A percentile compares a stretch with the other conserved stretches of the same genome.
Conservation (phyloP, 2,329 filamentous ascomycete genomes). For the Cercospora nicotianae region DNA sequence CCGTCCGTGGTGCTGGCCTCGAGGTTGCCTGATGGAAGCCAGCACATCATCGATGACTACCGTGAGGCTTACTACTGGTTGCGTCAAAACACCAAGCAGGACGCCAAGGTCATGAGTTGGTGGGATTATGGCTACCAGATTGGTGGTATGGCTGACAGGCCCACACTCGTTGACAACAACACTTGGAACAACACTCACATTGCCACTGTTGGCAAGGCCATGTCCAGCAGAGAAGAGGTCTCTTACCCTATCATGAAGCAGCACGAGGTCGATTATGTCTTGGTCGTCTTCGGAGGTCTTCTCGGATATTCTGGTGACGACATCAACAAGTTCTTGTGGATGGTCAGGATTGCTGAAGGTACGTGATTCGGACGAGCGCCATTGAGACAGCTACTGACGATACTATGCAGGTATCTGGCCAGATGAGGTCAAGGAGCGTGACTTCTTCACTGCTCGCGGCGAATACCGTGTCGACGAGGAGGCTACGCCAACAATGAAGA, state of each 20-base stretch:
- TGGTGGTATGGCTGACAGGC: constrained; percentile 96
- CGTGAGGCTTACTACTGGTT: constrained; percentile 99
- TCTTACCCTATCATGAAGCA: constrained; percentile 98
- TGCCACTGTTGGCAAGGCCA: constrained; percentile 96
- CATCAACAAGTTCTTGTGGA: constrained; percentile 99
- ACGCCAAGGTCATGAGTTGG: constrained; percentile 99
- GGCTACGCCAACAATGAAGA: constrained; percentile 95
- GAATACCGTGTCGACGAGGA: constrained; percentile 94
- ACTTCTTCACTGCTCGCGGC: constrained; percentile 90
- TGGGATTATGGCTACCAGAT: constrained; percentile 99
- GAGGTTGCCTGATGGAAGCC: constrained; percentile 85
- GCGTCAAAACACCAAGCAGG: constrained; percentile 89
- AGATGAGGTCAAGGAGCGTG: constrained; percentile 95
- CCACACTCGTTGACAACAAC: constrained; percentile 98
- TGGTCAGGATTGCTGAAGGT: constrained; percentile 97
- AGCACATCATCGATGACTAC: constrained; percentile 99
- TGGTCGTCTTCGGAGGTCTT: constrained; percentile 93
- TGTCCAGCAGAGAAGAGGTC: constrained; percentile 96
- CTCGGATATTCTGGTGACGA: constrained; percentile 97
- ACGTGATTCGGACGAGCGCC: not conserved
- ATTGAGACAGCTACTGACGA: constrained; percentile 16
- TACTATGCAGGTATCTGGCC: constrained; percentile 71
- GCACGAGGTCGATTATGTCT: constrained; percentile 98
- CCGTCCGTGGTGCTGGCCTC: constrained; percentile 95
- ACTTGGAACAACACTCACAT: constrained; percentile 99